These are phyloP conservation scores for Alisma plantagoaquatica DNA, from an alignment of 106 monocot species.

Conservation along the genomic window DNA sequence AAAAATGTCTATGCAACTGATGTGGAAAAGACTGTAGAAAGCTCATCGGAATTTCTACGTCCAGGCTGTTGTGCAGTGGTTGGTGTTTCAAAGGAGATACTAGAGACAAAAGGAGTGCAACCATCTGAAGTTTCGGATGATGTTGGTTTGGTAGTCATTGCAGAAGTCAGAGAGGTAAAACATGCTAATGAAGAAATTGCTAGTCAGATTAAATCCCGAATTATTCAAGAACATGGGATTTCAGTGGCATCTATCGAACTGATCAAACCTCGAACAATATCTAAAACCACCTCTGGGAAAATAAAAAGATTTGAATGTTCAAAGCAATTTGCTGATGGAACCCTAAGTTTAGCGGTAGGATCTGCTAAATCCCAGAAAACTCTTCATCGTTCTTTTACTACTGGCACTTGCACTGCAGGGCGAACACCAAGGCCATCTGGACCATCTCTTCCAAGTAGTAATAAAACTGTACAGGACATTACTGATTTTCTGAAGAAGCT, in stretches of 20 bases:
- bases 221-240: conserved; percentile 43
- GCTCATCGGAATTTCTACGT: conserved; percentile 23
- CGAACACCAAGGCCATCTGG: conserved; percentile 2
- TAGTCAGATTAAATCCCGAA: conserved; percentile 27
- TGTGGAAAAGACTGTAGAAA: conserved; percentile 46
- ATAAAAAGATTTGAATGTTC: conserved; percentile 41
- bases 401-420: conserved; percentile 17
- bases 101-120: conserved; percentile 26
- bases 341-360: conserved; percentile 13
- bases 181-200: conserved; percentile 13
- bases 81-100: conserved; percentile 39
- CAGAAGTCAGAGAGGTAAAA: conserved; percentile 38
- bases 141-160: conserved; percentile 48
- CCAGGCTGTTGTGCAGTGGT: conserved; percentile 52
- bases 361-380: conserved; percentile 8
- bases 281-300: conserved; percentile 46
- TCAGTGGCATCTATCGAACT: conserved; percentile 31
- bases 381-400: conserved; percentile 32
- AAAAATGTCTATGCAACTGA: conserved; percentile 44
- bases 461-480: conserved; percentile 27
- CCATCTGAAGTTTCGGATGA: conserved; percentile 32
- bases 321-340: conserved; percentile 33
- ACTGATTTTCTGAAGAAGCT: conserved; percentile 25
- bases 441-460: too few relatives aligned
- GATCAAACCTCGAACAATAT: conserved; percentile 45